Conservation (phyloP, 2,329 filamentous ascomycete species). For the Dichotomopilus funicola region DNA sequence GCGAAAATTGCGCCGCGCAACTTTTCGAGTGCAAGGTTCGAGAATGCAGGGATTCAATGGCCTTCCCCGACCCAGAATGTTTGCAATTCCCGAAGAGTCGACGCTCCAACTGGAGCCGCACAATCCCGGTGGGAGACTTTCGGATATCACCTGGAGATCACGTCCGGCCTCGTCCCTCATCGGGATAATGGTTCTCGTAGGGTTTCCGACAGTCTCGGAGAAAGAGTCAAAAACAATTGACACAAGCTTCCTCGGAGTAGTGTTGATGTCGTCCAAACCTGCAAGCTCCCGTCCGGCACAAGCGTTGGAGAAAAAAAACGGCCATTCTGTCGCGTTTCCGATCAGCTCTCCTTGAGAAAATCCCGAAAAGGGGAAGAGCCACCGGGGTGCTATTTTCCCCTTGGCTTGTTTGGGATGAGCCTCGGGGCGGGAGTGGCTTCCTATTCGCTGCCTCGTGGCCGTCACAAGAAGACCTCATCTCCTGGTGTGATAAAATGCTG, state of each 20-base stretch:
- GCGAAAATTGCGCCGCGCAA: neutral
- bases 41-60: neutral
- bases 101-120: neutral
- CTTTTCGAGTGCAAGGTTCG: neutral
- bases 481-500: constrained; percentile 22
- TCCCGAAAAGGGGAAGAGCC: constrained; percentile 3
- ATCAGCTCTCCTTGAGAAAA: no score
- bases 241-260: no score
- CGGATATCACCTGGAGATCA: neutral
- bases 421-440: neutral
- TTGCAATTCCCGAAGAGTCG: constrained; percentile 1
- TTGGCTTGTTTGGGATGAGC: constrained; percentile 15
- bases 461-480: constrained; percentile 15
- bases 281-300: neutral
- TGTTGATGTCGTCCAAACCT: no score
- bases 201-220: no score
- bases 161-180: neutral
- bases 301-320: neutral
- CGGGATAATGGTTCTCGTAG: no score
- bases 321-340: neutral
- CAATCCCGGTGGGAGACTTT: neutral
- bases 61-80: neutral
- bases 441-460: no score
- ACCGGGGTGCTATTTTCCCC: neutral
- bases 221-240: no score